phyloP scores from a whole-genome alignment of 768 basidiomycete species.

The Calocybe gangraenosa region DNA sequence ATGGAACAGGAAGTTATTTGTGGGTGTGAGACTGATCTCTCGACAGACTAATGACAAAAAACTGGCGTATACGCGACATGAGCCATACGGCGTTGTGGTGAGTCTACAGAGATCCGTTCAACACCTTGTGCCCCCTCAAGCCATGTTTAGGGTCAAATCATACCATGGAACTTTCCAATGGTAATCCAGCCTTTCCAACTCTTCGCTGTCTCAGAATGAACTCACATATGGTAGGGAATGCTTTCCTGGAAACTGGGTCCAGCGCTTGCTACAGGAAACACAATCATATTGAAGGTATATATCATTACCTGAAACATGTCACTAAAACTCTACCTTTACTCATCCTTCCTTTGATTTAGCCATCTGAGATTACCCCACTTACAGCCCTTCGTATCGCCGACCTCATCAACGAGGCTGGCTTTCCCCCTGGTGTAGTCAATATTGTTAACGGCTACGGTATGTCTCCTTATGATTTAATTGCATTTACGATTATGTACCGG shows the following conservation, averaged over 20 bases:
- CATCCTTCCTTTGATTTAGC: conserved; percentile 35
- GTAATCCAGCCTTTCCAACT: conserved; percentile 3
- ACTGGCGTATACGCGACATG: conserved; percentile 35
- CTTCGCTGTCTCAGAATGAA: not conserved
- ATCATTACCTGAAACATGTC: too few relatives aligned
- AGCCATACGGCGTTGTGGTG: conserved; percentile 52
- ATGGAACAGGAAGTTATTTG: too few relatives aligned
- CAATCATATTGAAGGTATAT: conserved; percentile 49
- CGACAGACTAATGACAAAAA: conserved; percentile 25
- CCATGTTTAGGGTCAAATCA: conserved; percentile 50
- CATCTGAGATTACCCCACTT: conserved; percentile 64
- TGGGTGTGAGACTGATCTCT: too few relatives aligned
- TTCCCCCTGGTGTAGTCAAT: conserved; percentile 71
- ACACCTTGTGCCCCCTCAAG: too few relatives aligned
- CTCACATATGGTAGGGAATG: conserved; percentile 18
- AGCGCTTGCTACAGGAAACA: conserved; percentile 45
- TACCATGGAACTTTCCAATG: conserved; percentile 53
- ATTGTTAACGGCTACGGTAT: conserved; percentile 58
- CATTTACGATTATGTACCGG: not conserved
- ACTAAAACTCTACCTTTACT: too few relatives aligned
- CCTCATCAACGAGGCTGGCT: conserved; percentile 62
- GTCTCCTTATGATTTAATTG: not conserved
- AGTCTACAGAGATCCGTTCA: conserved; percentile 2
- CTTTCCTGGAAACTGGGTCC: conserved; percentile 26
- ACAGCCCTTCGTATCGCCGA: conserved; percentile 47